Evolutionary conservation across 2,329 filamentous ascomycete species (phyloP), one percentile per base, ranked within the genome.

Genomic region (Aschersonia sp.): DNA sequence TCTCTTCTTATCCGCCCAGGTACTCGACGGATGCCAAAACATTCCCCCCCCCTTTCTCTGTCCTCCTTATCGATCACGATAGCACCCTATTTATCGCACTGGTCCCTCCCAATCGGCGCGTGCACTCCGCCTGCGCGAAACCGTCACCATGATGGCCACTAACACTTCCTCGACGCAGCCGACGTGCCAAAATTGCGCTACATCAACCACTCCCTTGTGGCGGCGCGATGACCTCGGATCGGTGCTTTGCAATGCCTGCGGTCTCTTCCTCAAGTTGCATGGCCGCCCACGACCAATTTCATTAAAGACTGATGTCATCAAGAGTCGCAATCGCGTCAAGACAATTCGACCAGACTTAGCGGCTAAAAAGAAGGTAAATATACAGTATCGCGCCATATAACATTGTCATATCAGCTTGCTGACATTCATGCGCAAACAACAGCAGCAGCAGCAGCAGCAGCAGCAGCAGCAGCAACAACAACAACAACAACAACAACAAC

Each of bases 271-370:
- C 59, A 98, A 98, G 75, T 77, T 98, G 56, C 92, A 98, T 64
- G 89, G 89, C 54, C 85, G 89, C 30, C 81, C 92, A 51, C 83
- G 92, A 49, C 92, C 92, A 56, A 96, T 95, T 64, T 94, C 87
- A 58, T 77, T 98, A 58, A 98, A 98, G 75, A 97, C 92, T 45
- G 92, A 98, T 72, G 91, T 97, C 56, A 98, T 98, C 72, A 98
- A 98, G 74, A 96, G 89, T 72, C 88, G 92, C 60, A 98, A 98
- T 69, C 82, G 92, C 54, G 91, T 97, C 57, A 97, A 97, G 74
- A 92, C 89, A 31, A 78, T 80, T 65, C 77, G 78, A 47, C 79
- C 85, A 6, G 86, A 89, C 58, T 78, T 85, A 53, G 80, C 82
- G 44, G 85, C 87, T 59, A 89, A 82, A 66, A 81, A 89, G 67